Evolutionary conservation across 371 early-diverging fungal species (phyloP), one percentile per base, ranked within the genome.

Genomic region (Mucor ambiguus): DNA sequence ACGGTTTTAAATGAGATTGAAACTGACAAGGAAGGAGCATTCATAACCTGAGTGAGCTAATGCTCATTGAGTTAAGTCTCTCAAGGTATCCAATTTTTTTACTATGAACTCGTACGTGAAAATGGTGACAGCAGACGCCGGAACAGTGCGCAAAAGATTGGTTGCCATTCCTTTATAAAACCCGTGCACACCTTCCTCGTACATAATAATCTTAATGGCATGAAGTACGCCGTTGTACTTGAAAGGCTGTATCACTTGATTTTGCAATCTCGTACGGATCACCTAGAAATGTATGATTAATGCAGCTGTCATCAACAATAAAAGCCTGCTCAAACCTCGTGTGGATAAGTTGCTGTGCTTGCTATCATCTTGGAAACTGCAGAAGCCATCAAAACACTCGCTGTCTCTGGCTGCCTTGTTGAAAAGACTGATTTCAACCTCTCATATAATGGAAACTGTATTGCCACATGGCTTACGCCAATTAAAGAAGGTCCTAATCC

Each of bases 401-500:
- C 20, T 18, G 56, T 56, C 7, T 33, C 33, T 30, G 56, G 33
- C 9, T 56, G 30, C 6, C 18, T 33, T 14, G 30, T 30, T 56
- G 56, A 6, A 2, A 56, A 11, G 7, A 56, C 3, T 1, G 68
- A 26, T 75, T 96, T 96, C 54, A 98, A 77, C 62, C 87, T 80
- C 77, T 98, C 98, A 80, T 98, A 98, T 33, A 96, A 80, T 48
- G 97, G 97, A 67, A 98, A 98, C 76, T 96, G 97, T 18, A 98
- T 85, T 8, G 93, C 95, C 3, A 95, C 96, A 79, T 98, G 98
- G 52, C 88, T 85, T 14, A 96, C 92, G 44, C 98, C 98, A 66
- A 97, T 78, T 63, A 98, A 73, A 10, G 93, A 91, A 28, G 95
- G 90, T 9, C 92, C 93, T 28, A 97, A 82, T 29, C 98, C 98